Evolutionary conservation across 169 alveolate species (phyloP), one percentile per base, ranked within the genome.

Genomic region (Blepharisma undulans): DNA sequence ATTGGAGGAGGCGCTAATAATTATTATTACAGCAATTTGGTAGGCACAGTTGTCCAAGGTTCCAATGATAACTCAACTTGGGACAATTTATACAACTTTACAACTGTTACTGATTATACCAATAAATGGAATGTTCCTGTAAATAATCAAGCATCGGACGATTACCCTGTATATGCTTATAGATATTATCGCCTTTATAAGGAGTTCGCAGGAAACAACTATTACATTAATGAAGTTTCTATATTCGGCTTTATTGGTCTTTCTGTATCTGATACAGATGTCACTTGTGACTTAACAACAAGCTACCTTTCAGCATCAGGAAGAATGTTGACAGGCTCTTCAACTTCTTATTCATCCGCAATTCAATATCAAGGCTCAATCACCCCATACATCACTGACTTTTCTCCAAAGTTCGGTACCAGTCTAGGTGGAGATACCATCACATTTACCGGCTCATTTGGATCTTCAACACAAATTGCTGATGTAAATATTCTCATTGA

Each of bases 391-490:
- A 7, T 94, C 6, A 74, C 71, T 21, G 27, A 88, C 16, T 22
- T 94, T 10, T 16, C 92, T 2, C 96, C 96, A 29, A 86, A 85
- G n/a, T 59, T 34, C 33, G 96, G 96, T 30, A 76, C 91, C 18
- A 92, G 79, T 7, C 32, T 71, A 74, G 97, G 97, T 10, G 95
- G 95, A 66, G 92, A 72, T 25, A 30, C 85, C 8, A 88, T 95
- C 29, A 89, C 94, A 2, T 81, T 95, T 33, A 82, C 95, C 19
- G 95, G 96, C 34, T 18, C 78, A 27, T 48, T 48, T 48, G 76
- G 91, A 16, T 48, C 78, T 2, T 85, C 86, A 27, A 77, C 92
- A 85, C 14, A 90, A 8, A 10, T 92, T 1, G 3, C 61, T n/a
- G 27, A 66, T 5, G 91, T 72, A n/a, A 19, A 8, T 10, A 85